A percentile compares a stretch with the other conserved stretches of the same genome.
phyloP scores from a whole-genome alignment of 768 basidiomycete genomes.

The Amanita thiersii region DNA sequence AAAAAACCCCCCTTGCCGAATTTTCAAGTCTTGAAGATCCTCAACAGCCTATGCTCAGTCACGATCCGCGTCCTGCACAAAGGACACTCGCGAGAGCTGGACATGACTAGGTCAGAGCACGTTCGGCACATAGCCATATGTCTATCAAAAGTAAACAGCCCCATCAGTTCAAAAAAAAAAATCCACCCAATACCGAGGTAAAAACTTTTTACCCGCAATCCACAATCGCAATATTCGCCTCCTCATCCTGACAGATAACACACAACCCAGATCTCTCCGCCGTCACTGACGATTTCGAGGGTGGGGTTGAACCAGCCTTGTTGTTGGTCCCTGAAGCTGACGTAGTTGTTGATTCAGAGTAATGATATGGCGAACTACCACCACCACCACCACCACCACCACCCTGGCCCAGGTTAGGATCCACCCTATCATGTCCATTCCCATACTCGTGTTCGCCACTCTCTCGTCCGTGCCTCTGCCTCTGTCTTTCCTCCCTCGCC shows the following conservation, averaged over 20 bases:
- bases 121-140: constrained; percentile 72
- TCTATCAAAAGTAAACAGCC: constrained; percentile 28
- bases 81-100: constrained; percentile 79
- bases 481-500: constrained; percentile 10
- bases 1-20: background rate
- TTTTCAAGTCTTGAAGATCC: constrained; percentile 57
- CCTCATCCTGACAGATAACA: constrained; percentile 90
- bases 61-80: constrained; percentile 86
- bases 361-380: no score
- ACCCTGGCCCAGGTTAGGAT: no score
- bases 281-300: constrained; percentile 11
- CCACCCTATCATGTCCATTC: constrained; percentile 10
- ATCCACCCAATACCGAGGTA: background rate
- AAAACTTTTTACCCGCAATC: constrained; percentile 75
- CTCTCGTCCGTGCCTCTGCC: background rate
- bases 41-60: constrained; percentile 69
- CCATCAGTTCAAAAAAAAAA: background rate
- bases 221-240: constrained; percentile 88
- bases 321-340: no score
- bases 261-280: constrained; percentile 73
- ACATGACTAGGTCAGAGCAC: constrained; percentile 76
- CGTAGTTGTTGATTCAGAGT: no score
- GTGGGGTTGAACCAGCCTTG: background rate
- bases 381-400: no score
- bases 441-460: background rate